Evolutionary conservation across 371 early-diverging fungal genomes (phyloP), one percentile per base, ranked within the genome.

Genomic region (Rhizopus arrhizus): DNA sequence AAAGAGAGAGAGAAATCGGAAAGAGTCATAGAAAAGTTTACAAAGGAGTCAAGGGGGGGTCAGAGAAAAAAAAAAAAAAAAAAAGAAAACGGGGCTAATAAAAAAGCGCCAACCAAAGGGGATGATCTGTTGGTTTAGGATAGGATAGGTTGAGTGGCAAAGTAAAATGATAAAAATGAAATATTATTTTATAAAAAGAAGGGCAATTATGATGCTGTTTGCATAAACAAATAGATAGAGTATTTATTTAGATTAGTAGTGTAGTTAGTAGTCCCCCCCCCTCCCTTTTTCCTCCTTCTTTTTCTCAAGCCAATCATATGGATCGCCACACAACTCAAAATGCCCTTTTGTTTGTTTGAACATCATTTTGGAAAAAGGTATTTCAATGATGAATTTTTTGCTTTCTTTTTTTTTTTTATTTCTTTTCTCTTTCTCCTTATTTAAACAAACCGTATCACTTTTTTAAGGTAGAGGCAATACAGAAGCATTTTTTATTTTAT

Each of bases 281-380:
- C 32, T 60, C 29, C 42, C n/a, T 11, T 60, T 12, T 34, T 16
- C 15, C 16, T 54, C 41, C 58, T 58, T 54, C 56, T 36, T 36
- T 56, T 56, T 43, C 38, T 7, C 15, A 47, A 53, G 40, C 64
- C 62, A 62, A 62, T 62, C 62, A 62, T 49, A 55, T 41, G 51
- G 64, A 63, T 52, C 57, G 58, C 58, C 58, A 62, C 56, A 38
- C 53, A 53, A 53, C 40, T 22, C 33, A 32, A 32, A 53, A 16
- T 38, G 36, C 29, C 22, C 10, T 48, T 33, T 54, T 49, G 33
- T 42, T 56, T 49, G 49, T 22, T 22, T 53, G 34, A 35, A 52
- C 47, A 33, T 59, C 50, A 13, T 16, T 22, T 58, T 13, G 32
- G 22, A 22, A 42, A 38, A 48, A 28, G 16, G 41, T 48, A 49